A percentile compares a stretch with the other conserved stretches of the same genome.
Evolutionary conservation across 176 grass and related monocot species (phyloP).

Genomic region (Triticum dicoccoides): DNA sequence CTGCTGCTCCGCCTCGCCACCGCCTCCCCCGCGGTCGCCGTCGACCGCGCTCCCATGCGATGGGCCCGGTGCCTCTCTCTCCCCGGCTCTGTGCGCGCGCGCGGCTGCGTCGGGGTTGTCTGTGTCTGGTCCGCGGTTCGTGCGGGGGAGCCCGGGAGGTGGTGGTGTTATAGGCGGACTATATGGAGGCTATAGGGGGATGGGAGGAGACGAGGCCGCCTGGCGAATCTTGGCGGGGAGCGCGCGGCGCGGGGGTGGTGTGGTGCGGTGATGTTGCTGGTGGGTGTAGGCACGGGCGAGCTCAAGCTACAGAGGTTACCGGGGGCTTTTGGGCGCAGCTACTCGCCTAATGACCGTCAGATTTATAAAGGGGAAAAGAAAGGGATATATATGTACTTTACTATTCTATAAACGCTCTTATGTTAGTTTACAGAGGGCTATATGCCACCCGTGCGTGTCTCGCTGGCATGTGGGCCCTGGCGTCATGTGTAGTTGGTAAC

Average conservation of each 20-base stretch:
- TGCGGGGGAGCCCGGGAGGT: background rate
- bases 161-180: constrained; percentile 3
- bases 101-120: background rate
- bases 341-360: background rate
- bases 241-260: background rate
- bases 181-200: background rate
- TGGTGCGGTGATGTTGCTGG: background rate
- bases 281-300: background rate
- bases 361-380: background rate
- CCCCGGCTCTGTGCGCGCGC: background rate
- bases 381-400: too few relatives aligned
- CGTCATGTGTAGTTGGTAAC: too few relatives aligned
- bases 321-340: background rate
- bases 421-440: too few relatives aligned
- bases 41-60: constrained; percentile 39
- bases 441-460: background rate
- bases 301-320: background rate
- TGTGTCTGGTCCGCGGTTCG: constrained; percentile 1
- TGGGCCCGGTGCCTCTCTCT: background rate
- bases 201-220: background rate
- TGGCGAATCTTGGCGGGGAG: constrained; percentile 54
- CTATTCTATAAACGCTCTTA: too few relatives aligned
- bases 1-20: constrained; percentile 12
- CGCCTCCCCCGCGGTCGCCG: constrained; percentile 30
- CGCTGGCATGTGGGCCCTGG: background rate